phyloP scores from a whole-genome alignment of 208 protist genomes.

The Trypanosoma brucei region DNA sequence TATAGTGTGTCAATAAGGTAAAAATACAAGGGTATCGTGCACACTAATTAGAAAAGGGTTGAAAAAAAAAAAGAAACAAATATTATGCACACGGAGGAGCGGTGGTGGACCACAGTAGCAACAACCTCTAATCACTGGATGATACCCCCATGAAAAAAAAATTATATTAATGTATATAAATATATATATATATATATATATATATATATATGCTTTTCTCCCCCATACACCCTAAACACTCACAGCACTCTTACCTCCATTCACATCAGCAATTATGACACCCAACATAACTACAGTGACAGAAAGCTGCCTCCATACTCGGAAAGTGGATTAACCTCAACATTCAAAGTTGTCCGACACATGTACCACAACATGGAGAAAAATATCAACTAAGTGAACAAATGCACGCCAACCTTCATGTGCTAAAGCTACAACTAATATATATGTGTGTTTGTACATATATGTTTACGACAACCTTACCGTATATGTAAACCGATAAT shows the following conservation, averaged over 20 bases:
- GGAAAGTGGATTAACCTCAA: background rate
- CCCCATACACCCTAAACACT: no score
- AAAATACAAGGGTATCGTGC: no score
- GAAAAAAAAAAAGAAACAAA: no score
- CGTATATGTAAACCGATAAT: no score
- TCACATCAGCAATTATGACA: background rate
- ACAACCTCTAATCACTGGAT: background rate
- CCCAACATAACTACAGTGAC: background rate
- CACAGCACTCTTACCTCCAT: no score
- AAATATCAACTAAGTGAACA: background rate
- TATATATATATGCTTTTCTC: background rate
- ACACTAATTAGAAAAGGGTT: no score
- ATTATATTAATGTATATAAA: slow-evolving; percentile 13
- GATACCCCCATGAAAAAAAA: slow-evolving; percentile 17
- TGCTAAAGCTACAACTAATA: background rate
- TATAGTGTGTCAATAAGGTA: no score
- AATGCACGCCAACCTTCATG: no score
- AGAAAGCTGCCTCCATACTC: background rate
- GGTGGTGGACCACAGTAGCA: background rate
- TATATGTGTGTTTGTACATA: background rate
- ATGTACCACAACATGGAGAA: background rate
- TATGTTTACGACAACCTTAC: background rate
- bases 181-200: slow-evolving; percentile 9
- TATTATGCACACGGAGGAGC: no score
- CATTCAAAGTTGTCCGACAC: background rate